Percentiles rank a stretch among this genome's conserved stretches.
phyloP scores from a whole-genome alignment of 1,139 yeast species.

The Candida neerlandica region DNA sequence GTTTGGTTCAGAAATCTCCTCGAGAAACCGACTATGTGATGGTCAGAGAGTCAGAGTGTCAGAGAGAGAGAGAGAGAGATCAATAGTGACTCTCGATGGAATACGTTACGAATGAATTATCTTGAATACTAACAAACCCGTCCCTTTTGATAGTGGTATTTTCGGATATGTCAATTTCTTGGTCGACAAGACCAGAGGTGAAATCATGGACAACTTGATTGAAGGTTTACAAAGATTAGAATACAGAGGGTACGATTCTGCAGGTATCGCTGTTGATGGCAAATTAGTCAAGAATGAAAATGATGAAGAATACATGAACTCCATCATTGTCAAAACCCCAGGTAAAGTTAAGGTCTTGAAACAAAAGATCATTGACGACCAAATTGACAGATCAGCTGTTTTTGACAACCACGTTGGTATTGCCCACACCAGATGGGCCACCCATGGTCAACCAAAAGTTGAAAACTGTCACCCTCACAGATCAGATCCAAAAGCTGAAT shows the following conservation, averaged over 20 bases:
- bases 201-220: slow-evolving; percentile 81
- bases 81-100: no score
- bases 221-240: slow-evolving; percentile 94
- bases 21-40: neutral
- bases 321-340: slow-evolving; percentile 71
- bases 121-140: slow-evolving; percentile 8
- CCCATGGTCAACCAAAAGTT: slow-evolving; percentile 92
- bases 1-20: neutral
- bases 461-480: slow-evolving; percentile 95
- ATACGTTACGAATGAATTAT: neutral
- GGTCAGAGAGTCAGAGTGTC: neutral
- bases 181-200: slow-evolving; percentile 90
- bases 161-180: slow-evolving; percentile 97
- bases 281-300: slow-evolving; percentile 51
- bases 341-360: slow-evolving; percentile 90
- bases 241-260: slow-evolving; percentile 97
- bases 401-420: slow-evolving; percentile 92
- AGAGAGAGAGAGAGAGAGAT: neutral
- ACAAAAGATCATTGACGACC: slow-evolving; percentile 60
- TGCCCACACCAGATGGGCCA: slow-evolving; percentile 99
- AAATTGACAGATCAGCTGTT: slow-evolving; percentile 59
- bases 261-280: slow-evolving; percentile 95
- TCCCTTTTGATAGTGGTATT: slow-evolving; percentile 69
- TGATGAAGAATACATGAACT: slow-evolving; percentile 16
- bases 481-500: slow-evolving; percentile 80